Conservation (phyloP, 1,139 yeast species). For the Kodamaea sp. region DNA sequence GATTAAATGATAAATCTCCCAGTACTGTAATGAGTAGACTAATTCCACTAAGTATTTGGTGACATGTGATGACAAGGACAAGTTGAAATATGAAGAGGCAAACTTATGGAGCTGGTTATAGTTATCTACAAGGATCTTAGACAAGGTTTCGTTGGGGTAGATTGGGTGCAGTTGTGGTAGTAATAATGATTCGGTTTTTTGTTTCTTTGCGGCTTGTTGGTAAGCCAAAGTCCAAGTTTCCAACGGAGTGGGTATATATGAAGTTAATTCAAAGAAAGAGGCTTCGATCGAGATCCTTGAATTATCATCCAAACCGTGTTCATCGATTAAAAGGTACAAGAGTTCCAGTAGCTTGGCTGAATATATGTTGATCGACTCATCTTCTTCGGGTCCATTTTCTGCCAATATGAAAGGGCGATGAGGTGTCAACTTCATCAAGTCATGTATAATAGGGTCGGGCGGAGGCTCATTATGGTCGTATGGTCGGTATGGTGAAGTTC, state of each 20-base stretch:
- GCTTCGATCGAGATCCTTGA: slow-evolving; percentile 32
- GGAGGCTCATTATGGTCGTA: slow-evolving; percentile 6
- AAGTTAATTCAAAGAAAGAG: slow-evolving; percentile 27
- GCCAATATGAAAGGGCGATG: slow-evolving; percentile 18
- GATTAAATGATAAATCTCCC: slow-evolving; percentile 49
- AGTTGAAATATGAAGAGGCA: slow-evolving; percentile 37
- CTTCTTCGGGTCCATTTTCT: slow-evolving; percentile 3
- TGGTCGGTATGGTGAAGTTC: slow-evolving; percentile 11
- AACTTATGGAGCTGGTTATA: slow-evolving; percentile 32
- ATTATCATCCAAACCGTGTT: slow-evolving; percentile 30
- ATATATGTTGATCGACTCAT: slow-evolving; percentile 23
- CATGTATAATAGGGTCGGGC: slow-evolving; percentile 31
- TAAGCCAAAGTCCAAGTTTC: slow-evolving; percentile 14
- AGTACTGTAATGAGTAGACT: slow-evolving; percentile 41
- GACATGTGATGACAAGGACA: slow-evolving; percentile 39
- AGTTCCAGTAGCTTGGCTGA: slow-evolving; percentile 32
- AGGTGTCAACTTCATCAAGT: slow-evolving; percentile 35
- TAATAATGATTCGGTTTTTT: neutral
- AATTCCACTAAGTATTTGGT: slow-evolving; percentile 43
- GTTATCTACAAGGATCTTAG: slow-evolving; percentile 43
- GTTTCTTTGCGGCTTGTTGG: slow-evolving; percentile 5
- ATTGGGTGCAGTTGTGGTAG: slow-evolving; percentile 6
- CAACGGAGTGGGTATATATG: slow-evolving; percentile 26
- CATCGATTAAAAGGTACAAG: slow-evolving; percentile 30
- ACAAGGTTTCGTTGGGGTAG: slow-evolving; percentile 41